phyloP scores from a whole-genome alignment of 441 rosid species.

The Erysimum cheiri region DNA sequence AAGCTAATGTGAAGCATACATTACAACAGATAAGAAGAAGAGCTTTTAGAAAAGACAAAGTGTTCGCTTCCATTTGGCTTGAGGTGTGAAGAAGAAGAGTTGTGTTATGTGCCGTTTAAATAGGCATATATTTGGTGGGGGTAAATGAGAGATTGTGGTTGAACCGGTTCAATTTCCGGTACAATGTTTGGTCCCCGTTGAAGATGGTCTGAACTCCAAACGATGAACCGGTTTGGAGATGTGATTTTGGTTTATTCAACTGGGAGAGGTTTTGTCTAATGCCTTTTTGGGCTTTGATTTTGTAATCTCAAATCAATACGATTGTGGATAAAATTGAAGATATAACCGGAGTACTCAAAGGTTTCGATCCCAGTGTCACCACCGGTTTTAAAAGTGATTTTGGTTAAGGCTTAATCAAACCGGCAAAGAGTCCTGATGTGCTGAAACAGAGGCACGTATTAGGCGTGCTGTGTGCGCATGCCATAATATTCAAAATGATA shows the following conservation, averaged over 20 bases:
- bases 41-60: conserved; percentile 16
- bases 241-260: no score
- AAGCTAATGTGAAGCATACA: conserved; percentile 44
- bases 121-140: conserved; percentile 19
- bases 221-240: no score
- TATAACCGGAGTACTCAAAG: not conserved
- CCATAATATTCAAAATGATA: conserved; percentile 24
- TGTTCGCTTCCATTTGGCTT: conserved; percentile 34
- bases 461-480: conserved; percentile 35
- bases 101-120: conserved; percentile 37
- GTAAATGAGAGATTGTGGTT: conserved; percentile 8
- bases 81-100: conserved; percentile 38
- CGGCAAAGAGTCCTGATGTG: conserved; percentile 1
- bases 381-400: conserved; percentile 6
- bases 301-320: not conserved
- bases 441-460: conserved; percentile 22
- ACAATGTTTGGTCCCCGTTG: not conserved
- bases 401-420: conserved; percentile 22
- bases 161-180: not conserved
- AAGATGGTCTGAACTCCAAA: no score
- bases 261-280: no score
- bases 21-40: conserved; percentile 43
- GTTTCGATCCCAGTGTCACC: not conserved
- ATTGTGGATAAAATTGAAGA: not conserved
- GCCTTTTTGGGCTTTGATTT: no score